Conservation (phyloP, 805 yeast species). For the Monosporozyma yasuniensis region DNA sequence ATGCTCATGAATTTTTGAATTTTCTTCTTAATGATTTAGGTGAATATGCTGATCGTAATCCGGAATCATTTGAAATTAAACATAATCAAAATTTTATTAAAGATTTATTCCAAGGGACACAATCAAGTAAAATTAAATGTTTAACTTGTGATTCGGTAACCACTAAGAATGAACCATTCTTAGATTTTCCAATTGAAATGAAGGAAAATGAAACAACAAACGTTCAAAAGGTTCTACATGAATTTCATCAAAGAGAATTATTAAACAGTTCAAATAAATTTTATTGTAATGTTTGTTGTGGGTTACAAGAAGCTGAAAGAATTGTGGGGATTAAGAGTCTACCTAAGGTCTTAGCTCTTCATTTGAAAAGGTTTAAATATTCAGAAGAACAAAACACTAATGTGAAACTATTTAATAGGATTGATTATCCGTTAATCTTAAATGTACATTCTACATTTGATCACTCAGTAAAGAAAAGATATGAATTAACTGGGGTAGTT, state of each 20-base stretch:
- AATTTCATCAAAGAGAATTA: slow-evolving; percentile 74
- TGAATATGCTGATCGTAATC: slow-evolving; percentile 28
- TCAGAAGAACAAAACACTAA: slow-evolving; percentile 71
- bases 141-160: slow-evolving; percentile 81
- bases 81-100: slow-evolving; percentile 43
- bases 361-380: slow-evolving; percentile 85
- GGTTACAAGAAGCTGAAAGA: slow-evolving; percentile 89
- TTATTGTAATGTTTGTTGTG: slow-evolving; percentile 82
- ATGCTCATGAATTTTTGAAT: slow-evolving; percentile 93
- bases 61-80: neutral
- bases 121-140: slow-evolving; percentile 84
- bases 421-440: slow-evolving; percentile 67
- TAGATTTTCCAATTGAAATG: slow-evolving; percentile 83
- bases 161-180: slow-evolving; percentile 72
- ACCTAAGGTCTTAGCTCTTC: slow-evolving; percentile 73
- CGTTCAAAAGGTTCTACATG: slow-evolving; percentile 36
- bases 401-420: slow-evolving; percentile 77
- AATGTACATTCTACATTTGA: slow-evolving; percentile 48
- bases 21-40: slow-evolving; percentile 72
- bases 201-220: slow-evolving; percentile 67
- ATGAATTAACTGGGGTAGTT: slow-evolving; percentile 76
- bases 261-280: slow-evolving; percentile 82
- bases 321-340: slow-evolving; percentile 69
- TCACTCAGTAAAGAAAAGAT: slow-evolving; percentile 40
- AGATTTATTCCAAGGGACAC: slow-evolving; percentile 70